Evolutionary conservation across 1,284 basidiomycete species (phyloP).

Genomic region (Cryptococcus amylolentus): DNA sequence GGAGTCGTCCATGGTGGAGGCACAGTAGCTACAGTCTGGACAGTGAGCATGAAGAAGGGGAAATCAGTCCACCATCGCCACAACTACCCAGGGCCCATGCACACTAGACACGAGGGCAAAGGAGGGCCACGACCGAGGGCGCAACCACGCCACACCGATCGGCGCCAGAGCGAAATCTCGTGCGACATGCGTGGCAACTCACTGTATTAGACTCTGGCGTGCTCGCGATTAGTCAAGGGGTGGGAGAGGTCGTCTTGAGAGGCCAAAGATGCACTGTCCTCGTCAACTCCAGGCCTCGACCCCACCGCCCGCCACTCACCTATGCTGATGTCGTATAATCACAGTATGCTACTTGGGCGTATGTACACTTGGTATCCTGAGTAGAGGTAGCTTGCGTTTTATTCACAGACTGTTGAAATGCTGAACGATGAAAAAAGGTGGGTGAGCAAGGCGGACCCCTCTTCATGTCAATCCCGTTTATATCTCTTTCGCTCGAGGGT

Average conservation of each 20-base stretch:
- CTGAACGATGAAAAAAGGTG: background rate
- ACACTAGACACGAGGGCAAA: background rate
- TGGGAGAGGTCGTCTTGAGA: too few relatives aligned
- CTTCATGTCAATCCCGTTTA: too few relatives aligned
- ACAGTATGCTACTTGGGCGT: background rate
- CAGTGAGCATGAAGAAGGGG: slow-evolving; percentile 8
- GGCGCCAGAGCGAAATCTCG: too few relatives aligned
- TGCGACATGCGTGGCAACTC: too few relatives aligned
- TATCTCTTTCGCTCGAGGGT: too few relatives aligned
- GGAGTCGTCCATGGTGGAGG: slow-evolving; percentile 6
- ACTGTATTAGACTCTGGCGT: too few relatives aligned
- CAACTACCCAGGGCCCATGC: background rate
- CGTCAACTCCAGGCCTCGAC: background rate
- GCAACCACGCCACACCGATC: too few relatives aligned
- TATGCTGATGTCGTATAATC: background rate
- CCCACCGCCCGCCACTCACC: background rate
- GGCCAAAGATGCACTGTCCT: too few relatives aligned
- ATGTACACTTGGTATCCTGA: background rate
- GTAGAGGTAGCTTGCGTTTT: background rate
- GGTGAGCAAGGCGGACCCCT: too few relatives aligned
- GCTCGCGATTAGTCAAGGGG: too few relatives aligned
- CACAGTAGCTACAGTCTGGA: background rate
- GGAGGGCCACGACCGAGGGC: background rate
- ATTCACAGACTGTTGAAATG: background rate
- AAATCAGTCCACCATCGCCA: background rate